A percentile compares a stretch with the other conserved stretches of the same genome.
phyloP scores from a whole-genome alignment of 148 eudicot species.

The Heliosperma pusillum region DNA sequence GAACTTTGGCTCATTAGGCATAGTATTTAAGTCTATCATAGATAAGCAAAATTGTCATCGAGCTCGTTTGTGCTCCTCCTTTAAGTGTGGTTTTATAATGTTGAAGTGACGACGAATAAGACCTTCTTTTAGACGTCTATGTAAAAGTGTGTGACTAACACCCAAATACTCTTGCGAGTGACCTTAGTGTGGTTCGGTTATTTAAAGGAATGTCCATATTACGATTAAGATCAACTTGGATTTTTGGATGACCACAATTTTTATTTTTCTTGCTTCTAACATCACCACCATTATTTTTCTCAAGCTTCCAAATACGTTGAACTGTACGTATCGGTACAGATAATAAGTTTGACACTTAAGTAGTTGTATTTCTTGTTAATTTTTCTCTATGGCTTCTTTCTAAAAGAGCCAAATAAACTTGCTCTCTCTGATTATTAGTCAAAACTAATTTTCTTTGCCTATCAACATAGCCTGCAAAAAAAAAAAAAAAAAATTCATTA shows the following conservation, averaged over 20 bases:
- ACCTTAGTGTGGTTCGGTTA: neutral
- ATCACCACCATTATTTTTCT: neutral
- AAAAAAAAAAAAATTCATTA: too few relatives aligned
- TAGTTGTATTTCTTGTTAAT: neutral
- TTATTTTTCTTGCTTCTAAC: neutral
- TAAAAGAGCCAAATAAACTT: neutral
- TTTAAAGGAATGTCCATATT: neutral
- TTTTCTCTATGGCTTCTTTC: neutral
- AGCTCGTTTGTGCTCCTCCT: neutral
- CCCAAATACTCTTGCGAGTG: neutral
- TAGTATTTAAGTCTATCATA: constrained; percentile 6
- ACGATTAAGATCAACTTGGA: neutral
- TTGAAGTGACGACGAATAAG: constrained; percentile 5
- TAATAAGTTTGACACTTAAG: neutral
- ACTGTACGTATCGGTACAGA: constrained; percentile 11
- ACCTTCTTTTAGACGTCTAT: neutral
- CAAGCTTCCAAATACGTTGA: constrained; percentile 11
- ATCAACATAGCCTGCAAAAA: too few relatives aligned
- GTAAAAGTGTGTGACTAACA: neutral
- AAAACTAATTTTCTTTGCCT: neutral
- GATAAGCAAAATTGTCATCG: constrained; percentile 11
- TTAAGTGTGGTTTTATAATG: constrained; percentile 10
- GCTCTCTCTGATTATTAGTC: neutral
- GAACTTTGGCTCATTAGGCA: constrained; percentile 6
- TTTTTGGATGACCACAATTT: constrained; percentile 5